Evolutionary conservation across 192 early-diverging fungal species (phyloP).

Genomic region (Fimicolochytrium jonesii): DNA sequence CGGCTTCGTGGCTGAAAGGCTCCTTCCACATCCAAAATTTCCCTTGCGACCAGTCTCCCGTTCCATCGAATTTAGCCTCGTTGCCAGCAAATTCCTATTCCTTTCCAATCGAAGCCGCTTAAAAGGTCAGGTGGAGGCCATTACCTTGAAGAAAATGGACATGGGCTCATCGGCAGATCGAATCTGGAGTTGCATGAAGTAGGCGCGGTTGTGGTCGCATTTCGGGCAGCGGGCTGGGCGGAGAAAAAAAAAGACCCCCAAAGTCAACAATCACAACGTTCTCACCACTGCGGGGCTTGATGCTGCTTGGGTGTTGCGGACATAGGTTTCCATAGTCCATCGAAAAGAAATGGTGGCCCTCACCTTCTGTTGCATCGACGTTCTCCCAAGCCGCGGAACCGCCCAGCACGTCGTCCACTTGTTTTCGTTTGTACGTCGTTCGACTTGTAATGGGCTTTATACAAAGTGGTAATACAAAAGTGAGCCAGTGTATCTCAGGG

Average conservation of each 20-base stretch:
- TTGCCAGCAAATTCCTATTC: not conserved
- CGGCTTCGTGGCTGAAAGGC: not conserved
- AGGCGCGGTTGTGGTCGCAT: conserved; percentile 40
- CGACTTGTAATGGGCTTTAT: conserved; percentile 51
- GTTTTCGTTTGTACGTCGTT: conserved; percentile 70
- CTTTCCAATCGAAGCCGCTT: not conserved
- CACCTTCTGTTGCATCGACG: conserved; percentile 61
- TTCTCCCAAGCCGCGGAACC: conserved; percentile 86
- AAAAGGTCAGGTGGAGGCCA: too few relatives aligned
- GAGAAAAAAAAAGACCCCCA: not conserved
- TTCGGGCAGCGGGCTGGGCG: conserved; percentile 37
- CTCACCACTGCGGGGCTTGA: too few relatives aligned
- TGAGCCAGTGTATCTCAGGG: too few relatives aligned
- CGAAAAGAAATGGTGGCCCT: not conserved
- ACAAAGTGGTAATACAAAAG: too few relatives aligned
- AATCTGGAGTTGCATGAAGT: conserved; percentile 87
- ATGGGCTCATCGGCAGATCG: conserved; percentile 94
- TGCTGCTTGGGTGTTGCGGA: too few relatives aligned
- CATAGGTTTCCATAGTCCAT: too few relatives aligned
- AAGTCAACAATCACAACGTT: not conserved
- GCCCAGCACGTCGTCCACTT: conserved; percentile 91
- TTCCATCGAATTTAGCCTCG: not conserved
- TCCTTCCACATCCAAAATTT: too few relatives aligned
- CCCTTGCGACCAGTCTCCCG: not conserved
- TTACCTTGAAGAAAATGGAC: conserved; percentile 76